Evolutionary conservation across 2,329 filamentous ascomycete genomes (phyloP).

Genomic region (Pseudocercospora fijiensis): DNA sequence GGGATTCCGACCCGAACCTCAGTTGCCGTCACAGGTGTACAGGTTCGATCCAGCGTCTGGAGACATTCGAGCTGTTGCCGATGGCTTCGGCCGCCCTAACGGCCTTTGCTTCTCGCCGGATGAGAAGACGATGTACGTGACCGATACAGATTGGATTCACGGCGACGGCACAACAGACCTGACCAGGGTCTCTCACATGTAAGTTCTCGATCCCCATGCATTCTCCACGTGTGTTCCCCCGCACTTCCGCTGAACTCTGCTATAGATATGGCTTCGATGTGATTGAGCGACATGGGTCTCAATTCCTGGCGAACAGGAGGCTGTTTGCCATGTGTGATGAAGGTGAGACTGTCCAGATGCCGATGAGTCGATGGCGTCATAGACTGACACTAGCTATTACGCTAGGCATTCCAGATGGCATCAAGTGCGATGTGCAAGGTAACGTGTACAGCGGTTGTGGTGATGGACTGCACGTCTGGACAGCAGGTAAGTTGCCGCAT

Average conservation of each 20-base stretch:
- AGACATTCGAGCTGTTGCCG: conserved; percentile 56
- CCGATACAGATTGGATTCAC: conserved; percentile 56
- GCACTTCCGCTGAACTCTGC: neutral
- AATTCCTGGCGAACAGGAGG: conserved; percentile 30
- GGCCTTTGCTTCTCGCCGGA: conserved; percentile 59
- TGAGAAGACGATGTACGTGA: conserved; percentile 54
- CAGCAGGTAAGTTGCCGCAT: conserved; percentile 32
- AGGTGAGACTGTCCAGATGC: conserved; percentile 17
- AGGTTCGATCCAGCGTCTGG: conserved; percentile 53
- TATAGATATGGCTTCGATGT: conserved; percentile 36
- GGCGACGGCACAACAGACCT: conserved; percentile 45
- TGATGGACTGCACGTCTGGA: conserved; percentile 58
- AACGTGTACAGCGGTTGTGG: conserved; percentile 58
- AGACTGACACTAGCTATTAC: neutral
- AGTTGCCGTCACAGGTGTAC: conserved; percentile 55
- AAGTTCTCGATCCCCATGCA: conserved; percentile 29
- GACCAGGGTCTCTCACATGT: conserved; percentile 52
- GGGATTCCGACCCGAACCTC: conserved; percentile 56
- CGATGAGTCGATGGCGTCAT: neutral
- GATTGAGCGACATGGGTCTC: conserved; percentile 28
- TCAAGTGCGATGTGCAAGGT: conserved; percentile 54
- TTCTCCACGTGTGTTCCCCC: conserved; percentile 10
- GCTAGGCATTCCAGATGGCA: conserved; percentile 59
- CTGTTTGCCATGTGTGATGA: conserved; percentile 34
- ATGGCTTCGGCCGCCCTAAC: conserved; percentile 58